Evolutionary conservation across 2,329 filamentous ascomycete species (phyloP).

Genomic region (Aspergillus piperis): DNA sequence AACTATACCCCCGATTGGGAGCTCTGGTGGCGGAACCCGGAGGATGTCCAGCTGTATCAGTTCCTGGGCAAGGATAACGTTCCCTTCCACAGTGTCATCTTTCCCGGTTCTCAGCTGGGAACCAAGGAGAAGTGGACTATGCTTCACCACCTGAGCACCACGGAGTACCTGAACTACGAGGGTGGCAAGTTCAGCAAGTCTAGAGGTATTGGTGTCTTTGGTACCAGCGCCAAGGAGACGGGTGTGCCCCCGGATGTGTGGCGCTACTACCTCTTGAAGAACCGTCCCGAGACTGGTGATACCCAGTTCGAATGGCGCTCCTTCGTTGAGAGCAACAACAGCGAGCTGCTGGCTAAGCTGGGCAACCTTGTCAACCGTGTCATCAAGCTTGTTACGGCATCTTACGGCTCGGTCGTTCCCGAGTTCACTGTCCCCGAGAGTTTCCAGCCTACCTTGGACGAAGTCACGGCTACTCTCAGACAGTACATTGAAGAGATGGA

Average conservation of each 20-base stretch:
- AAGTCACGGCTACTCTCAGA: conserved; percentile 56
- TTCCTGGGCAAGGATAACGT: conserved; percentile 95
- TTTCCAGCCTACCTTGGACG: conserved; percentile 43
- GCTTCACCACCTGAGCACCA: conserved; percentile 83
- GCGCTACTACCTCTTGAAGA: conserved; percentile 86
- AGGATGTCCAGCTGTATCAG: conserved; percentile 86
- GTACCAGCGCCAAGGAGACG: conserved; percentile 83
- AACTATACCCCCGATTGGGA: conserved; percentile 88
- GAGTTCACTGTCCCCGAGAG: conserved; percentile 44
- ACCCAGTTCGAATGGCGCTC: conserved; percentile 87
- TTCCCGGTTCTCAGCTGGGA: conserved; percentile 83
- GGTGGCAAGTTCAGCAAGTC: conserved; percentile 92
- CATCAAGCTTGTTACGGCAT: conserved; percentile 72
- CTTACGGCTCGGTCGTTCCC: conserved; percentile 59
- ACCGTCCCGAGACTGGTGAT: conserved; percentile 81
- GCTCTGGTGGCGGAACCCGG: conserved; percentile 89
- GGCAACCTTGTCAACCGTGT: conserved; percentile 73
- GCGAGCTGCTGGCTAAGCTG: conserved; percentile 74
- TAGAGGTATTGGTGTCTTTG: conserved; percentile 85
- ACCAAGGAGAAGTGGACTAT: conserved; percentile 85
- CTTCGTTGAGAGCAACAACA: conserved; percentile 85
- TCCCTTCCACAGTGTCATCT: conserved; percentile 86
- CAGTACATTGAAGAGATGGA: conserved; percentile 61
- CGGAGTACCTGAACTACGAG: conserved; percentile 87
- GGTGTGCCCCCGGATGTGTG: conserved; percentile 85